phyloP scores from a whole-genome alignment of 75 land plant species.

The Picea glauca region DNA sequence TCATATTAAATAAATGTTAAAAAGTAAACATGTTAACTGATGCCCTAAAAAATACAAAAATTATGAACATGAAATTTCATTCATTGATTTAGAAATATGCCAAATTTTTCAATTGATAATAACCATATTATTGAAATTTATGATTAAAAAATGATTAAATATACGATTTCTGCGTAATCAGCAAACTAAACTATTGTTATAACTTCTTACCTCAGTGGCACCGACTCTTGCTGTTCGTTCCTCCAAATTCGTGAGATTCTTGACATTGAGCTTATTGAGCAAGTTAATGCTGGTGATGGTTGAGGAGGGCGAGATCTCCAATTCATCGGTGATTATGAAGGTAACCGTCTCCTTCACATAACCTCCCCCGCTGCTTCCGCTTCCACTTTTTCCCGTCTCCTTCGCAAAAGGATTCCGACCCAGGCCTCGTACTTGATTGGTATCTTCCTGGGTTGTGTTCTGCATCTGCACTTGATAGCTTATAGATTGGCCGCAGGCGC shows the following conservation, averaged over 20 bases:
- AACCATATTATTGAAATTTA: too few species aligned
- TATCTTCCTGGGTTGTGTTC: background rate
- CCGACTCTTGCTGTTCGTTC: conserved; percentile 15
- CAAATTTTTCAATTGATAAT: too few species aligned
- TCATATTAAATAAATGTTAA: too few species aligned
- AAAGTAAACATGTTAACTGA: too few species aligned
- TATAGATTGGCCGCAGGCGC: background rate
- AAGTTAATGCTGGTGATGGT: conserved; percentile 30
- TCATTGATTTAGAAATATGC: too few species aligned
- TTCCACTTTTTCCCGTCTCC: background rate
- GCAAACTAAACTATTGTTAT: too few species aligned
- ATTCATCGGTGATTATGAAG: conserved; percentile 46
- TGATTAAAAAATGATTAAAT: too few species aligned
- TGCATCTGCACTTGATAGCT: background rate
- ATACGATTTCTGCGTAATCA: rapidly evolving
- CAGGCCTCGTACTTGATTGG: too few species aligned
- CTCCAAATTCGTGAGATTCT: conserved; percentile 23
- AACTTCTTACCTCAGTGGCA: background rate
- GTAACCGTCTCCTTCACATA: conserved; percentile 41
- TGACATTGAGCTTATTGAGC: conserved; percentile 30
- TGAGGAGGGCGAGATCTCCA: conserved; percentile 35
- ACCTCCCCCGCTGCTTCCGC: conserved; percentile 2
- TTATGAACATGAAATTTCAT: too few species aligned
- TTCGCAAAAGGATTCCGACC: background rate
- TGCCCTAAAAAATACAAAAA: too few species aligned